Evolutionary conservation across 1,284 basidiomycete genomes (phyloP), one percentile per base, ranked within the genome.

Genomic region (Microbotryum silenes-acaulis): DNA sequence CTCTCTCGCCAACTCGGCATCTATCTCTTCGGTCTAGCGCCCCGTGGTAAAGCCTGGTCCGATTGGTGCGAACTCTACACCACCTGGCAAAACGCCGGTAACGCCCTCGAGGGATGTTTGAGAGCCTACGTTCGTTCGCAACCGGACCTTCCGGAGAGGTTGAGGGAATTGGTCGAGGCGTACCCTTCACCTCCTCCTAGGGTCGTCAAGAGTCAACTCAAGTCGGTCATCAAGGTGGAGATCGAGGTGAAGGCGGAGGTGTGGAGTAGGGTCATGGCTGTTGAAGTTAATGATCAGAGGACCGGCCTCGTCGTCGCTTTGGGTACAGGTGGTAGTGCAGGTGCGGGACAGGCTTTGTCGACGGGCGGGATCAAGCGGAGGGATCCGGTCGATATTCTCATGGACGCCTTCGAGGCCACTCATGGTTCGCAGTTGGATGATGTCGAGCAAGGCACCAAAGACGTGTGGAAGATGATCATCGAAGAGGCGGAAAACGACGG

Each of bases 1-100:
- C 51, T 69, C 20, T 64, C 58, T 42, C 60, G 61, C 5, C 33
- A 33, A 18, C 44, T 69, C 23, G 67, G 65, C 0, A 7, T 57
- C 29, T 67, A 64, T 54, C 31, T 67, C 20, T 69, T 69, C 25
- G 62, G 57, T 20, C 31, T 59, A 21, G 51, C 54, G 6, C 59
- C 60, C 29, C 12, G 53, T 4, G 54, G 23, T 29, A 33, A 49
- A 33, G 18, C 46, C 20, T 47, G 59, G 54, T 33, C 25, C 16
- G 47, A 33, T 18, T 61, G 56, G 59, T 50, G 51, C 25, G 42
- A 57, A 0, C 33, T 61, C 4, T 56, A 66, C 45, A 2, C 7
- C 3, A 10, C 6, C 3, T 69, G 65, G 65, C 33, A 33, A 16
- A 21, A 25, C 1, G 47, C 58, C 2, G 67, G 67, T 2, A 46